These are phyloP conservation scores for Candida peoriensis DNA, from an alignment of 805 yeast genomes.

Conservation along the genomic window DNA sequence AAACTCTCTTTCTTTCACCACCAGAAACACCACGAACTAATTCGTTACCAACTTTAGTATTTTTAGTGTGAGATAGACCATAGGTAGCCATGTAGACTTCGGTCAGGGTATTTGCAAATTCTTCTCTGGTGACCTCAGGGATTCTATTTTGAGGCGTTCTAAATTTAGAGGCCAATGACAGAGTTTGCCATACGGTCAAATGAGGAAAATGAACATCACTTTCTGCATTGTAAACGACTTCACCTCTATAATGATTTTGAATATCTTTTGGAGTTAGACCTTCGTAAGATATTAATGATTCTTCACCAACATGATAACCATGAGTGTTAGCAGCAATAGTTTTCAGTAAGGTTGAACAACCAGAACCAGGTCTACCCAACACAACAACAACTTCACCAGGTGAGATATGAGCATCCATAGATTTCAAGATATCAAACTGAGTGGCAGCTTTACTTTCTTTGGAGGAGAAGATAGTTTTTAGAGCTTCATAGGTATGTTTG, in stretches of 20 bases:
- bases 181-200: slow-evolving; percentile 61
- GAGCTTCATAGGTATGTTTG: slow-evolving; percentile 14
- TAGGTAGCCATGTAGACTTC: slow-evolving; percentile 46
- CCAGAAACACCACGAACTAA: slow-evolving; percentile 65
- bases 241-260: slow-evolving; percentile 53
- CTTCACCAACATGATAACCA: slow-evolving; percentile 47
- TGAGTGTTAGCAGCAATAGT: slow-evolving; percentile 54
- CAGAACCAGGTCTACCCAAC: slow-evolving; percentile 75
- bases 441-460: slow-evolving; percentile 17
- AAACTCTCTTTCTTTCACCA: slow-evolving; percentile 67
- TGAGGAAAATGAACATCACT: slow-evolving; percentile 66
- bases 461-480: slow-evolving; percentile 9
- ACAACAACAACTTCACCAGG: slow-evolving; percentile 69
- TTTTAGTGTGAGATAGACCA: slow-evolving; percentile 44
- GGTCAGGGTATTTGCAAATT: slow-evolving; percentile 48
- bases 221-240: slow-evolving; percentile 67
- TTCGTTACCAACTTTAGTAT: slow-evolving; percentile 62
- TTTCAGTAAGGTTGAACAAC: slow-evolving; percentile 64
- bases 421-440: slow-evolving; percentile 43
- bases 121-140: slow-evolving; percentile 47
- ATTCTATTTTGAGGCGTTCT: slow-evolving; percentile 60
- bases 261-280: slow-evolving; percentile 52
- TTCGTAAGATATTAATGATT: slow-evolving; percentile 45
- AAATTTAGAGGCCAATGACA: slow-evolving; percentile 55
- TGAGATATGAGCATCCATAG: slow-evolving; percentile 58